phyloP scores from a whole-genome alignment of 2,329 filamentous ascomycete species.

The Sporothrix protearum region DNA sequence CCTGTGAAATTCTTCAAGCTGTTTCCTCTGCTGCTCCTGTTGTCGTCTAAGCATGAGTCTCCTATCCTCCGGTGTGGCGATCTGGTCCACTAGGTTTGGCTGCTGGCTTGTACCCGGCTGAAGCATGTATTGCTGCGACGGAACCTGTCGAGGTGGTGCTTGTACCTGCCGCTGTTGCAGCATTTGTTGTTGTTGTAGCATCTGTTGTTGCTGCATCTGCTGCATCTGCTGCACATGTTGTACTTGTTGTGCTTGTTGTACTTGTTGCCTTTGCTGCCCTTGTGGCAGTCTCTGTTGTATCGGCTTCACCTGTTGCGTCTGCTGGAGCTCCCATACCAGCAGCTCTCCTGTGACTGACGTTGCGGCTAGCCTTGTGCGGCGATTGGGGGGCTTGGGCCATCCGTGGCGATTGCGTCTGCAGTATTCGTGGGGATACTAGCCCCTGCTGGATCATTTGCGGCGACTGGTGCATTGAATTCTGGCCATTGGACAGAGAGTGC shows the following conservation, averaged over 20 bases:
- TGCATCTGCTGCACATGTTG: neutral
- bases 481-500: neutral
- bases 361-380: neutral
- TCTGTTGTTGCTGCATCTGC: neutral
- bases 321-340: slow-evolving; percentile 1
- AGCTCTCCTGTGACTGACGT: neutral
- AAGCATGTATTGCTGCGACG: neutral
- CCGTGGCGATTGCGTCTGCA: neutral
- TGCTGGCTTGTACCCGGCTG: neutral
- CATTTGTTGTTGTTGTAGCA: neutral
- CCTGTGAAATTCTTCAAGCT: neutral
- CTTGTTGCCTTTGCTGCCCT: neutral
- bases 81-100: neutral
- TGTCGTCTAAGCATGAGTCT: neutral
- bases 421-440: neutral
- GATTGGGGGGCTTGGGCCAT: neutral
- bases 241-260: too few species aligned
- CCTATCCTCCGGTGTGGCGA: neutral
- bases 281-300: slow-evolving; percentile 6
- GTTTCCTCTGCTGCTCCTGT: neutral
- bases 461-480: neutral
- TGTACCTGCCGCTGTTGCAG: neutral
- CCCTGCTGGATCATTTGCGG: neutral
- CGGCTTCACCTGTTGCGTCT: slow-evolving; percentile 20
- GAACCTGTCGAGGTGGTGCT: neutral